Base-by-base conservation (phyloP, 805 yeast species). In the Teunomyces atbi region DNA sequence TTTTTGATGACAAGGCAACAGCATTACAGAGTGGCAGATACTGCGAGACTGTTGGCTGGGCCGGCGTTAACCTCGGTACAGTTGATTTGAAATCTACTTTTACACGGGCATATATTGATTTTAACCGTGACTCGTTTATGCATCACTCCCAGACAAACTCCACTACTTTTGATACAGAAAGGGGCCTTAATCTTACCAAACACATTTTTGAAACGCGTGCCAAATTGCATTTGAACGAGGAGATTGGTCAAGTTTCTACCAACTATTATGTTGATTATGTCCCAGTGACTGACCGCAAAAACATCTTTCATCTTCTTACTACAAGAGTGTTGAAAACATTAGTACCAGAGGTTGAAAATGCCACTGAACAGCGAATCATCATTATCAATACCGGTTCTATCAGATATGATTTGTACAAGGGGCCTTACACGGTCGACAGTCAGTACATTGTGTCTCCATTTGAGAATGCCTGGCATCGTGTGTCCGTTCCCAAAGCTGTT, bases 1-100 rank as follows among this genome's bases (percentile, higher is more conserved):
- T 79, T 3, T 71, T 83, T 42, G 98, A 92, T 58, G 66, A 71
- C 1, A 69, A 67, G 41, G 77, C 91, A 19, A 81, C 87, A 0
- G 97, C 84, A 0, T 65, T 92, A n/a, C 96, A 92, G 67, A 87
- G 96, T 60, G 98, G 98, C 0, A 73, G 97, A 42, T 92, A 87
- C 61, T 81, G 96, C 59, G 98, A 92, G 61, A 92, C 98, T 0
- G 78, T 87, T n/a, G 98, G 98, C 0, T 92, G 90, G 77, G 64
- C 86, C 10, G 81, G 95, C 20, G 67, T 89, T 18, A 70, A 76
- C 49, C 43, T 62, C 23, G 39, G 48, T 28, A 47, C 49, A 6
- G 30, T 27, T n/a, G 44, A 19, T 8, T 36, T 35, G 23, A 53
- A 20, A 29, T 60, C 41, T 47, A 55, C 49, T 15, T 78, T 57